These are phyloP conservation scores for Ascoidea tarda DNA, from an alignment of 805 yeast species.

Conservation along the genomic window DNA sequence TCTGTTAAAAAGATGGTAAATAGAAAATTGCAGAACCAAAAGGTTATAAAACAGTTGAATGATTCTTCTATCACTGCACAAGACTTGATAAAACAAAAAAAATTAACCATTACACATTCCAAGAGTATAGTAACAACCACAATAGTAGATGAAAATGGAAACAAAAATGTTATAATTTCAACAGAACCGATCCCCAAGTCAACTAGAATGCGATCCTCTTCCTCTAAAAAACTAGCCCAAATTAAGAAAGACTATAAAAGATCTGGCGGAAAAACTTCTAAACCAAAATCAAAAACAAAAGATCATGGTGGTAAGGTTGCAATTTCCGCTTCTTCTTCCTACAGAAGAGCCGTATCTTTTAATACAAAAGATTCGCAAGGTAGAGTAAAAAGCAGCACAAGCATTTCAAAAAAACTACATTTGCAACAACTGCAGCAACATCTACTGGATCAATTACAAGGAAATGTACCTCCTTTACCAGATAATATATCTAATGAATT, in stretches of 20 bases:
- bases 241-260: neutral
- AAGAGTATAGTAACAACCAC: constrained; percentile 27
- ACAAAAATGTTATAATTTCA: constrained; percentile 4
- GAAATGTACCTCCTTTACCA: neutral
- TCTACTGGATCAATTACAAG: constrained; percentile 9
- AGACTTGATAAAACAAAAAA: constrained; percentile 7
- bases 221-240: constrained; percentile 7
- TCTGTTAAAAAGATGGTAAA: no score
- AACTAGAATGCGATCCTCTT: constrained; percentile 4
- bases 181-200: constrained; percentile 5
- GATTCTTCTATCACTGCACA: constrained; percentile 6
- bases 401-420: constrained; percentile 15
- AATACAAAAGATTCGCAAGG: constrained; percentile 8
- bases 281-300: constrained; percentile 10
- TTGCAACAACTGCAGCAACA: constrained; percentile 3
- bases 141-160: constrained; percentile 18
- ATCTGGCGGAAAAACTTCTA: neutral
- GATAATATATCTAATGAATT: neutral
- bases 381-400: constrained; percentile 7
- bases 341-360: constrained; percentile 19
- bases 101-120: constrained; percentile 22
- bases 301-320: constrained; percentile 15
- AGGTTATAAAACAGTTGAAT: constrained; percentile 5
- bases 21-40: neutral
- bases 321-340: constrained; percentile 17